These are phyloP conservation scores for Plasmodium berghei DNA, from an alignment of 169 alveolate genomes.

Conservation along the genomic window DNA sequence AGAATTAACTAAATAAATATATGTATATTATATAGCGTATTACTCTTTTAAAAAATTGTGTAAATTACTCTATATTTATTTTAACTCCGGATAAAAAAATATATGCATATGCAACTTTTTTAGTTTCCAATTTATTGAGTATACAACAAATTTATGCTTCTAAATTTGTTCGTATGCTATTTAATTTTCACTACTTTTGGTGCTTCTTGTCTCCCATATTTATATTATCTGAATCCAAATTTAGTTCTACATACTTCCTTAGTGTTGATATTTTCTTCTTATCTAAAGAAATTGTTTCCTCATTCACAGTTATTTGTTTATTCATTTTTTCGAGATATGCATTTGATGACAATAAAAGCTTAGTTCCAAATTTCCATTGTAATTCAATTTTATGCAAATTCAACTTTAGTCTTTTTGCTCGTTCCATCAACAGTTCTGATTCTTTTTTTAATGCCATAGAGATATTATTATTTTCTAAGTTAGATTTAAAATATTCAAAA, in stretches of 20 bases:
- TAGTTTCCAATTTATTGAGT: no score
- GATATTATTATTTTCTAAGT: conserved; percentile 5
- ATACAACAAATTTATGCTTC: no score
- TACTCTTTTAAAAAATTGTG: no score
- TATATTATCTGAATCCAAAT: conserved; percentile 3
- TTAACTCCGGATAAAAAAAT: no score
- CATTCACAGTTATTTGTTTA: conserved; percentile 36
- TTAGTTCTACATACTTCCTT: conserved; percentile 32
- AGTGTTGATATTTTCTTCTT: conserved; percentile 42
- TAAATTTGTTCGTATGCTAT: no score
- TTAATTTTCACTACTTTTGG: no score
- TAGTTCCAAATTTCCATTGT: conserved; percentile 73
- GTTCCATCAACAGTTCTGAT: conserved; percentile 39
- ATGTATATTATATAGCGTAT: no score
- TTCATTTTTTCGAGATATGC: conserved; percentile 61
- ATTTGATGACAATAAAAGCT: conserved; percentile 26
- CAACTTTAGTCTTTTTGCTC: conserved; percentile 7
- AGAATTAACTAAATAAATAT: no score
- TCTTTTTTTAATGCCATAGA: conserved; percentile 13
- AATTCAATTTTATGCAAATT: conserved; percentile 64
- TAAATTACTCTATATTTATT: no score
- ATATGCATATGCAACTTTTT: no score
- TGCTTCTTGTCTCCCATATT: conserved; percentile 18
- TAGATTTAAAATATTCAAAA: conserved; percentile 47
- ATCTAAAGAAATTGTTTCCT: conserved; percentile 46